phyloP scores from a whole-genome alignment of 2,329 filamentous ascomycete genomes.

The Plectosphaerella cucumerina region DNA sequence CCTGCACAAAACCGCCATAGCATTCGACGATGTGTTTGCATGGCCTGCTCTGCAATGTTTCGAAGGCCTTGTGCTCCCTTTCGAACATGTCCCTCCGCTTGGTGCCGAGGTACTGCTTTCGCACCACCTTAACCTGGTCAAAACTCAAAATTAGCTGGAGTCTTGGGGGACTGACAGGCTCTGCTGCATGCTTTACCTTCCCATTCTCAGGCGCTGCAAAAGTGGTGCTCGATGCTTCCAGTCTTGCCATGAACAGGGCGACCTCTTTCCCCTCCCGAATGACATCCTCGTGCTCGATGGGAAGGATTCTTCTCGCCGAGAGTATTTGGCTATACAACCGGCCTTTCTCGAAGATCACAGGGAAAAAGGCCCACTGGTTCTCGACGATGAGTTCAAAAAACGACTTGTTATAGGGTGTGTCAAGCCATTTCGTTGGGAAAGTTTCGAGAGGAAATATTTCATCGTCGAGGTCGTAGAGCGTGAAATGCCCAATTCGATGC shows the following conservation, averaged over 20 bases:
- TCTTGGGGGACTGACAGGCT: neutral
- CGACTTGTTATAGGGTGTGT: neutral
- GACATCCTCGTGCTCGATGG: neutral
- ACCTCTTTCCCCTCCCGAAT: neutral
- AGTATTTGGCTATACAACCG: neutral
- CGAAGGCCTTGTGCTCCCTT: neutral
- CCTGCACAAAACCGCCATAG: conserved; percentile 6
- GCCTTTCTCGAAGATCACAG: neutral
- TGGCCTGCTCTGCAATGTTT: neutral
- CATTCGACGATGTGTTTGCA: conserved; percentile 5
- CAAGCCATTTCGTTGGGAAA: neutral
- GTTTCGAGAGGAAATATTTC: neutral
- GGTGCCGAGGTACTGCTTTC: neutral
- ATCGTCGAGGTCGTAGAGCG: neutral
- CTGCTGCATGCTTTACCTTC: neutral
- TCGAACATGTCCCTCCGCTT: neutral
- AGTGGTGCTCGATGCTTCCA: no score
- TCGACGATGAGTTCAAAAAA: neutral
- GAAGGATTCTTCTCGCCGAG: neutral
- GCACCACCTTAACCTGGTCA: neutral
- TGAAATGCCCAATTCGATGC: neutral
- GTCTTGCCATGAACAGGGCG: no score
- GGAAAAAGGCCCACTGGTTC: neutral
- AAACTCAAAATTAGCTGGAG: neutral
- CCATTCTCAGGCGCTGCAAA: neutral